Base-by-base conservation (phyloP, 192 early-diverging fungal species). In the Mortierella claussenii region DNA sequence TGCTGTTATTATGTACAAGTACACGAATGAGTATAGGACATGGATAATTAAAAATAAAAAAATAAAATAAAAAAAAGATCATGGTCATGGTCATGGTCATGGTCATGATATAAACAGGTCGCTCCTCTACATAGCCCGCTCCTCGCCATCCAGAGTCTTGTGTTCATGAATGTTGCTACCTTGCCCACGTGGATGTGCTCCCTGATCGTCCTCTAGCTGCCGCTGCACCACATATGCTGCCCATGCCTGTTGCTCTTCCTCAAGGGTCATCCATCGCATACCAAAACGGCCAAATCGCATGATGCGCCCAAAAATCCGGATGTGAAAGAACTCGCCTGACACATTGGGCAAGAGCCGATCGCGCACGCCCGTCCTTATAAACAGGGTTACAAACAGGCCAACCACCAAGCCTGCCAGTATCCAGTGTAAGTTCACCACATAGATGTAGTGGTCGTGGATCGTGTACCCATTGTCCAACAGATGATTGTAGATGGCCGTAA, bases 361-460 rank as follows among this genome's bases (percentile, higher is more conserved):
- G 18, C 84, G 80, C 11, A 91, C 80, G 30, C 83, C 84, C 23
- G 84, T 80, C 27, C 89, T 86, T 17, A 93, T 79, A 55, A 89
- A 81, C n/a, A 89, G 28, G 1, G 86, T 51, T 4, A 85, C 34
- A 33, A 89, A n/a, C 65, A 89, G 81, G 13, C 89, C 92, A 23
- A 86, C 55, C 18, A 80, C 36, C 3, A 86, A 78, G 4, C 89
- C 67, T 18, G 81, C 83, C 32, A 92, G 67, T 48, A 93, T 88
- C 92, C 92, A 93, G 79, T 86, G 70, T 79, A 91, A 82, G 81
- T 93, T 90, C 66, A 86, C 50, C 11, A 80, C 59, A 62, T 87
- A 88, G 10, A 87, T 80, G 20, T 55, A 82, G 23, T 80, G 81
- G 37, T 88, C 83, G n/a, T 81, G 69, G 42, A 86, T 60, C 26